These are phyloP conservation scores for Solanum chacoense DNA, from an alignment of 305 asterid genomes.

Conservation along the genomic window DNA sequence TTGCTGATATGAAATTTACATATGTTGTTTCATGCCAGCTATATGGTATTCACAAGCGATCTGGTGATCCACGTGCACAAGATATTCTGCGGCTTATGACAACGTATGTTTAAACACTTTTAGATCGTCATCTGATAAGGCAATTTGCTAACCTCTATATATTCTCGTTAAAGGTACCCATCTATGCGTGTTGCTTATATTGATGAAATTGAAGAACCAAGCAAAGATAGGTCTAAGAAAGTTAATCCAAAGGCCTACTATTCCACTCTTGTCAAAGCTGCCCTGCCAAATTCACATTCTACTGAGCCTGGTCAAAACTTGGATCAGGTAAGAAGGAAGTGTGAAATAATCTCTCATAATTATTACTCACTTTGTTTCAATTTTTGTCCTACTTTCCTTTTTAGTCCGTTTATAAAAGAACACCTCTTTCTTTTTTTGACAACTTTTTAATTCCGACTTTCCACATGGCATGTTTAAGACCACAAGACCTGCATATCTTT, in stretches of 20 bases:
- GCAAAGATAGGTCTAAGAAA: slow-evolving; percentile 68
- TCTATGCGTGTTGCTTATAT: slow-evolving; percentile 97
- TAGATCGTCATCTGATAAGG: background rate
- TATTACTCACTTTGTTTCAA: background rate
- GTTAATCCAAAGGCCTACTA: slow-evolving; percentile 84
- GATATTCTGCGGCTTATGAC: slow-evolving; percentile 90
- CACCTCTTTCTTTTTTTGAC: background rate
- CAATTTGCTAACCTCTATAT: slow-evolving; percentile 17
- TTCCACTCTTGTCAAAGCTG: slow-evolving; percentile 94
- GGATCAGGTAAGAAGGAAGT: slow-evolving; percentile 61
- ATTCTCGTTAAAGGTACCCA: slow-evolving; percentile 51
- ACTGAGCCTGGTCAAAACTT: slow-evolving; percentile 87
- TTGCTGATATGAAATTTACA: slow-evolving; percentile 97
- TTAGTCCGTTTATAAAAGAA: background rate
- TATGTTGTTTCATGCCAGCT: slow-evolving; percentile 92
- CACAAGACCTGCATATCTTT: background rate
- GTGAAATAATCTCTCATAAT: background rate
- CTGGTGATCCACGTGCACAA: slow-evolving; percentile 87
- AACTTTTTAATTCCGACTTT: background rate
- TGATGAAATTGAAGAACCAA: slow-evolving; percentile 97
- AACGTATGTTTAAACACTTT: slow-evolving; percentile 36
- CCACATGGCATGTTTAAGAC: background rate
- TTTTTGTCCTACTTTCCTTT: background rate
- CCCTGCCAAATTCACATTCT: slow-evolving; percentile 76
- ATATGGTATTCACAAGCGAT: slow-evolving; percentile 91